Evolutionary conservation across 1,284 basidiomycete species (phyloP), one percentile per base, ranked within the genome.

Genomic region (Cystobasidium sp.): DNA sequence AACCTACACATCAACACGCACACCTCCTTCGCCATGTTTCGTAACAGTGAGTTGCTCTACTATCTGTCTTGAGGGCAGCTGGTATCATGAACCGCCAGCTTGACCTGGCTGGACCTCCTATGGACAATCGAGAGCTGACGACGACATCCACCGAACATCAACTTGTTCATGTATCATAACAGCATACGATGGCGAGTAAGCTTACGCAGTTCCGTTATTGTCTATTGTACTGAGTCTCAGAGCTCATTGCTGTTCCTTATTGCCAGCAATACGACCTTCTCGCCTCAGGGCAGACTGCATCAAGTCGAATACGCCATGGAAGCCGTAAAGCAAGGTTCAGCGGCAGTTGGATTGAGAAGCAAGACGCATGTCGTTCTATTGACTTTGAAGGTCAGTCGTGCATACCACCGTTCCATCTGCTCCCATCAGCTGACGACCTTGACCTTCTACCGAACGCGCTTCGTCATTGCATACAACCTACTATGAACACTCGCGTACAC

Each of bases 261-360:
- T 22, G 53, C 7, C 62, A 76, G 77, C 84, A 97, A 96, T 84
- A 96, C 94, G 62, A 93, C 95, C 78, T 97, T 97, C 86, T 93
- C 91, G 2, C 92, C 93, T 1, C 92, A 94, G 84, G 92, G 92
- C 66, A 88, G 93, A 72, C 81, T 86, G 10, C 84, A 85, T 83
- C 94, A 99, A 84, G 97, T 99, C 81, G 97, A 99, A 84, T 99
- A 99, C 88, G 95, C 97, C 4, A 89, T 97, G 74, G 97, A 99
- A 84, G 97, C 97, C 77, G 96, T 99, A 79, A 99, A 99, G 87
- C 97, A 99, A 83, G 97, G 97, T 76, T 97, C 94, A 76, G 97
- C 97, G 24, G 96, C 94, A 43, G 95, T 99, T 63, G 97, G 97
- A 53, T 83, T 99, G 80, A 88, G 95, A 78, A 95, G 92, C 74